Evolutionary conservation across 257 asterid species (phyloP).

Genomic region (Lithospermum erythrorhizon): DNA sequence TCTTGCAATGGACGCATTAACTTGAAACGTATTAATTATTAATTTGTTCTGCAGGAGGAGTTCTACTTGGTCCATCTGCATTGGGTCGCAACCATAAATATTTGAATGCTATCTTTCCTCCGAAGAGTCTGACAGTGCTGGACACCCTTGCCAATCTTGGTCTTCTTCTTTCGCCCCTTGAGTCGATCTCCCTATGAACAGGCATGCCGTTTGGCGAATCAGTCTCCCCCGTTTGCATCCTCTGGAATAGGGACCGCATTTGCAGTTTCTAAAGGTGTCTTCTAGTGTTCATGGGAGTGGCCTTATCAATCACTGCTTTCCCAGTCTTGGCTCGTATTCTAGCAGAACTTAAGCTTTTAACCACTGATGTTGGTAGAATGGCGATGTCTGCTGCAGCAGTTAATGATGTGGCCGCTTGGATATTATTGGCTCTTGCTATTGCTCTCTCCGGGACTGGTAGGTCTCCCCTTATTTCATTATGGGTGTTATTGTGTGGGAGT

Average conservation of each 20-base stretch:
- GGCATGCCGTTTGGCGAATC: conserved; percentile 52
- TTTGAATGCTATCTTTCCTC: conserved; percentile 41
- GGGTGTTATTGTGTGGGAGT: conserved; percentile 45
- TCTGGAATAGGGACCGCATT: conserved; percentile 59
- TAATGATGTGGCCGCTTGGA: conserved; percentile 68
- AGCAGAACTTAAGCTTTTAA: conserved; percentile 57
- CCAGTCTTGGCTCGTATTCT: conserved; percentile 65
- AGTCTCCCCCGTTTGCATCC: conserved; percentile 46
- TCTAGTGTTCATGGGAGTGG: conserved; percentile 58
- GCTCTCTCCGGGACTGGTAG: conserved; percentile 42
- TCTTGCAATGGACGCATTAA: no score
- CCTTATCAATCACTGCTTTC: conserved; percentile 58
- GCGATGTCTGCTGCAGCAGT: conserved; percentile 82
- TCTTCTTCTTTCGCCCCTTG: conserved; percentile 43
- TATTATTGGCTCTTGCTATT: conserved; percentile 55
- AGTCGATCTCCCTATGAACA: no score
- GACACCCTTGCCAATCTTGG: conserved; percentile 61
- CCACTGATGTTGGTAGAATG: conserved; percentile 52
- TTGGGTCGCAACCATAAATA: conserved; percentile 42
- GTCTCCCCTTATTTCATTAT: conserved; percentile 42
- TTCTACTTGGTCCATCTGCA: conserved; percentile 59
- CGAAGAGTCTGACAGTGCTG: conserved; percentile 43
- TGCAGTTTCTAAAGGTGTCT: conserved; percentile 44
- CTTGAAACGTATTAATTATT: neutral
- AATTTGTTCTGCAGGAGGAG: conserved; percentile 33